A percentile compares a stretch with the other conserved stretches of the same genome.
These are phyloP conservation scores for Blastobotrys americana DNA, from an alignment of 805 yeast genomes.

Conservation along the genomic window DNA sequence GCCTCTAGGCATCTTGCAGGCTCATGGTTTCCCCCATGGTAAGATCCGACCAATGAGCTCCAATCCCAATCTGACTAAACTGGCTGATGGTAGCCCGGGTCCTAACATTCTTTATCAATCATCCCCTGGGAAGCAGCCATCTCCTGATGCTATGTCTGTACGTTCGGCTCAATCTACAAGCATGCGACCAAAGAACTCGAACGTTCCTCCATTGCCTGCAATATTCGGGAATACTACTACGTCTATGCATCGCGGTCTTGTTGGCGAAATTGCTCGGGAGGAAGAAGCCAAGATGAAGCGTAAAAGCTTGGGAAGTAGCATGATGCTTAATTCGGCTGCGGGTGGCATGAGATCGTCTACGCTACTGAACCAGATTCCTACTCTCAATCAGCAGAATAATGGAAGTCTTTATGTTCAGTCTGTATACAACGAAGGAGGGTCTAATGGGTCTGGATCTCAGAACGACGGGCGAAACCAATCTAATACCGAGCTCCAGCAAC, in stretches of 20 bases:
- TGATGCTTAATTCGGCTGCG: not conserved
- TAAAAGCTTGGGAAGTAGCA: conserved; percentile 9
- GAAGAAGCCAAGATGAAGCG: conserved; percentile 32
- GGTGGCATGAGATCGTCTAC: not conserved
- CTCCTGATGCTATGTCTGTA: conserved; percentile 10
- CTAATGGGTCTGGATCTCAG: conserved; percentile 5
- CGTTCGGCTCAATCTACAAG: conserved; percentile 12
- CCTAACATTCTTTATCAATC: conserved; percentile 6
- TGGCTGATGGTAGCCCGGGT: not conserved
- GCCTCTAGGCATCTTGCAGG: conserved; percentile 35
- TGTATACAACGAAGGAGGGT: conserved; percentile 9
- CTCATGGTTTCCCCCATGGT: conserved; percentile 28
- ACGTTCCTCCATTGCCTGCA: conserved; percentile 20
- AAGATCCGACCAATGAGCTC: conserved; percentile 16
- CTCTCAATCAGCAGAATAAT: not conserved
- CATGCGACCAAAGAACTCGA: not conserved
- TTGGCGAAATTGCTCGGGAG: conserved; percentile 35
- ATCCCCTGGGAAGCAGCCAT: conserved; percentile 2
- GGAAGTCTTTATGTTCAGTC: conserved; percentile 9
- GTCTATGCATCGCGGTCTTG: conserved; percentile 29
- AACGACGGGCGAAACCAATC: not conserved
- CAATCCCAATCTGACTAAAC: conserved; percentile 10
- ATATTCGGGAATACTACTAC: conserved; percentile 19
- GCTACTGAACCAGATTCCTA: not conserved
- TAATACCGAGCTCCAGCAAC: conserved; percentile 24